These are phyloP conservation scores for Inonotus hispidus DNA, from an alignment of 1,284 basidiomycete genomes.

Conservation along the genomic window DNA sequence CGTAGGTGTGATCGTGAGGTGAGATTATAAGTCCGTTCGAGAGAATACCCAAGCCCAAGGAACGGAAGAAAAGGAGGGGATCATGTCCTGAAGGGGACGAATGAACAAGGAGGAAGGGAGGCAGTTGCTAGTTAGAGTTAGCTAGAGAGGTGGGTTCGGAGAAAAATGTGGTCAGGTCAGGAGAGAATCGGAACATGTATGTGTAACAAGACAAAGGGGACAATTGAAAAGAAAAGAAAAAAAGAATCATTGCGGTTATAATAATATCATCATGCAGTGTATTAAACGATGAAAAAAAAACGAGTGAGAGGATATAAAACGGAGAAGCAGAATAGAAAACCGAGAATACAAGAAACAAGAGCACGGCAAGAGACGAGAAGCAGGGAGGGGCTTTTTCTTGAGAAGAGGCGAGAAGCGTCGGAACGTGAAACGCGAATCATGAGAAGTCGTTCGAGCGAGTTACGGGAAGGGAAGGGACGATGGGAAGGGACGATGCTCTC, in stretches of 20 bases:
- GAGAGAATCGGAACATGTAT: too few species aligned
- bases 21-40: neutral
- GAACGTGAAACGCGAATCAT: neutral
- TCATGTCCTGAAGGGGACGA: neutral
- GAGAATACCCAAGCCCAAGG: neutral
- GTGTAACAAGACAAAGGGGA: too few species aligned
- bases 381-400: neutral
- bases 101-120: too few species aligned
- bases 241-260: conserved; percentile 16
- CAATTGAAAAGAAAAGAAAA: neutral
- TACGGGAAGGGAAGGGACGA: neutral
- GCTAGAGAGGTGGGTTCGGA: too few species aligned
- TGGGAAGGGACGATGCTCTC: neutral
- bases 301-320: neutral
- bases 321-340: neutral
- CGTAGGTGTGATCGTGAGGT: neutral
- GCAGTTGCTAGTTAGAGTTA: too few species aligned
- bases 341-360: neutral
- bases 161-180: too few species aligned
- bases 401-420: neutral
- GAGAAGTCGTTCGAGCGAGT: neutral
- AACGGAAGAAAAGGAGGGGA: neutral
- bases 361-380: neutral
- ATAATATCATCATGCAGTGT: conserved; percentile 16
- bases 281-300: neutral